These are phyloP conservation scores for Knoxdaviesia proteae DNA, from an alignment of 2,329 filamentous ascomycete genomes.

Conservation along the genomic window DNA sequence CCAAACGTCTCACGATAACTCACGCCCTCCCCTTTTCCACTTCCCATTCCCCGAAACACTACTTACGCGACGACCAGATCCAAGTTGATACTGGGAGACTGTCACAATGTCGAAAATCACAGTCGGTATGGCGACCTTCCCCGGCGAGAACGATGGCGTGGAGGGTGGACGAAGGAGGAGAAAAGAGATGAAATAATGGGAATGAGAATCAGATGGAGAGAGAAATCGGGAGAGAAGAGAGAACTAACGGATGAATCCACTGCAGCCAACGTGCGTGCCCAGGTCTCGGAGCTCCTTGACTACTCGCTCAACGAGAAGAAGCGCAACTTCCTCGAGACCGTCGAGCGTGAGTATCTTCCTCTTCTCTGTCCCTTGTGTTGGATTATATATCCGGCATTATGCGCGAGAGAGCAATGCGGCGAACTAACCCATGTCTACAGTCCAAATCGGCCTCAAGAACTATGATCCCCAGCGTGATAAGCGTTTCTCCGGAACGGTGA, in stretches of 20 bases:
- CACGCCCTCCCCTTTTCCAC: neutral
- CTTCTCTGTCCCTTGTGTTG: neutral
- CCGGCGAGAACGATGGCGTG: too few species aligned
- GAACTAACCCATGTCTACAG: constrained; percentile 3
- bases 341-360: constrained; percentile 33
- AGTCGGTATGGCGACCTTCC: constrained; percentile 30
- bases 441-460: constrained; percentile 91
- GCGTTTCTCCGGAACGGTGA: constrained; percentile 99
- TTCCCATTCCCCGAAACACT: neutral
- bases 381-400: neutral
- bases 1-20: neutral
- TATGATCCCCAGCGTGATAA: constrained; percentile 99
- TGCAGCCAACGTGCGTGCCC: constrained; percentile 74
- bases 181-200: too few species aligned
- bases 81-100: constrained; percentile 54
- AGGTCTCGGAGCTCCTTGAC: constrained; percentile 83
- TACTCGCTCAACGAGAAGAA: constrained; percentile 93
- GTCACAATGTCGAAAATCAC: constrained; percentile 75
- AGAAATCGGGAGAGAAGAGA: neutral
- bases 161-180: too few species aligned
- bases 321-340: constrained; percentile 88
- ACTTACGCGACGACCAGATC: constrained; percentile 4
- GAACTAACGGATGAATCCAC: constrained; percentile 1
- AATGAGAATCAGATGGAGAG: too few species aligned
- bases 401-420: neutral